Evolutionary conservation across 768 basidiomycete species (phyloP), one percentile per base, ranked within the genome.

Genomic region (Lactarius tabidus): DNA sequence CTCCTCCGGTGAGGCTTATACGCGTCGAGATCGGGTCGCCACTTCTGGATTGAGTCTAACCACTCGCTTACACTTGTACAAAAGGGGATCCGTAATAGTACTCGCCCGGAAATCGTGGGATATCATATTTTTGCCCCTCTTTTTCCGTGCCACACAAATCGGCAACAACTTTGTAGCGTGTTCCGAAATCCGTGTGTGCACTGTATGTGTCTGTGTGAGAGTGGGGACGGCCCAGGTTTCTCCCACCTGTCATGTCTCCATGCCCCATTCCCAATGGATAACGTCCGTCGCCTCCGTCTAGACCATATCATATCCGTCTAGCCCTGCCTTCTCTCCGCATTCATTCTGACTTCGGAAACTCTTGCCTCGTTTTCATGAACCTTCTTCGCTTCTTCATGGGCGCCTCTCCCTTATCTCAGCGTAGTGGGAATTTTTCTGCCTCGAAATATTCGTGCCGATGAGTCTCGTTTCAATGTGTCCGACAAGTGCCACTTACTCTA

Each of bases 371-470:
- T 66, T 53, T 54, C 41, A 1, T 62, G 52, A 62, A 58, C 57
- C 57, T 48, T 56, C 60, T 57, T 58, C 38, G 56, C 35, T 66
- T 58, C 65, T 62, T 56, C 51, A 66, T 31, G 57, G 39, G 65
- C 65, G 65, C 18, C 52, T 62, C 65, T 26, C 35, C 52, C 60
- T 66, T 66, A 66, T 62, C 65, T 66, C 38, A 59, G 65, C 33
- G 2, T 28, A 66, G 65, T 66, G 65, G 65, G 65, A 66, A 66
- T 45, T 66, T 66, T 66, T 23, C 54, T 57, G 17, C 43, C 65
- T 66, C 57, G 10, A 62, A 66, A 58, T 62, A 66, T 66, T 62
- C 60, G 62, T 36, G 38, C 20, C 56, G 7, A 26, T 62, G 48
- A 15, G 48, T 66, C 60, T 59, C 33, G 65, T 66, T 58, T 59